These are phyloP conservation scores for Pythium apleroticum DNA, from an alignment of 352 stramenopile species.

Conservation along the genomic window DNA sequence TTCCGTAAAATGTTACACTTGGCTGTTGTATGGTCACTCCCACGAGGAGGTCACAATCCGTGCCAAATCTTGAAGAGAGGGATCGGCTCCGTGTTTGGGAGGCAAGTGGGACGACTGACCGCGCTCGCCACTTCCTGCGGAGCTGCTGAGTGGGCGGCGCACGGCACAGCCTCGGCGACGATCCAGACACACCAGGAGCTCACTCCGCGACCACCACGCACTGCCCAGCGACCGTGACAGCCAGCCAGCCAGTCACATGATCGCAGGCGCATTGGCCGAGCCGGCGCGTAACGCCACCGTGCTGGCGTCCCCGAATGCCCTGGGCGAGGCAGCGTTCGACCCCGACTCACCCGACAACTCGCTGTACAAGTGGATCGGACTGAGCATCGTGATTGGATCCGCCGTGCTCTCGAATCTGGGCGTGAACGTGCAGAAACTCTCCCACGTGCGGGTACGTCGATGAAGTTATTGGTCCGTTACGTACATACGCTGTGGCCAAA, in stretches of 20 bases:
- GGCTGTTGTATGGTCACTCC: conserved; percentile 17
- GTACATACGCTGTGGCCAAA: not conserved
- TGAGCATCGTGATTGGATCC: conserved; percentile 75
- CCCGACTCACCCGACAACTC: conserved; percentile 41
- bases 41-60: conserved; percentile 14
- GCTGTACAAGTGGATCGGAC: conserved; percentile 82
- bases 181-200: not conserved
- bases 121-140: conserved; percentile 1
- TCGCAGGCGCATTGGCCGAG: not conserved
- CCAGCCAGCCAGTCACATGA: not conserved
- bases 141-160: not conserved
- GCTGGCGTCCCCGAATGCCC: conserved; percentile 5
- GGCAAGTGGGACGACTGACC: not conserved
- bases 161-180: not conserved
- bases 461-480: conserved; percentile 10
- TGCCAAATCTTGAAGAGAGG: conserved; percentile 21
- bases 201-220: conserved; percentile 1
- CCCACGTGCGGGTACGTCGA: conserved; percentile 68
- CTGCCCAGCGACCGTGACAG: conserved; percentile 5
- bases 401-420: conserved; percentile 84
- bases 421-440: conserved; percentile 88
- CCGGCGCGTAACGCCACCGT: conserved; percentile 17
- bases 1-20: conserved; percentile 9
- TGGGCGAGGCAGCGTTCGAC: conserved; percentile 20
- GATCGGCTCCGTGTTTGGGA: conserved; percentile 15